Conservation (phyloP, 257 asterid species). For the Echium plantagineum region DNA sequence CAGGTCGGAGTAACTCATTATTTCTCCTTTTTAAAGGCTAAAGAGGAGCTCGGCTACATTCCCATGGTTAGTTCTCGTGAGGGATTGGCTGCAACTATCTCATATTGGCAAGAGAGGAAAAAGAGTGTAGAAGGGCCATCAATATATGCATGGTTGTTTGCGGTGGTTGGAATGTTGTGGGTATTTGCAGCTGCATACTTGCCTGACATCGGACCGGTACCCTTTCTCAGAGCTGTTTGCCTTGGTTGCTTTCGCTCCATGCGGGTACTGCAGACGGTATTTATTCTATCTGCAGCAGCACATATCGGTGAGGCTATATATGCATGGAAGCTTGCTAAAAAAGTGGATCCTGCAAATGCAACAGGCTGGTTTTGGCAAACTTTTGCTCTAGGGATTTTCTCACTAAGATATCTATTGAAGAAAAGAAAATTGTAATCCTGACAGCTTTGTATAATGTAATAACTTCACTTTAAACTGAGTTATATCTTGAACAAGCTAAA, state of each 20-base stretch:
- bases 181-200: conserved; percentile 63
- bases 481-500: too few relatives aligned
- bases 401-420: conserved; percentile 57
- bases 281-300: conserved; percentile 27
- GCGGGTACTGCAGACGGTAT: conserved; percentile 21
- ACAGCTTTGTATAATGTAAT: neutral
- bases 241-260: conserved; percentile 56
- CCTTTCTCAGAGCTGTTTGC: conserved; percentile 32
- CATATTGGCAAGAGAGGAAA: conserved; percentile 72
- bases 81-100: conserved; percentile 72
- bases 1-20: conserved; percentile 94
- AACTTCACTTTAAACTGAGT: too few relatives aligned
- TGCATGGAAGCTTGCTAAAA: conserved; percentile 81
- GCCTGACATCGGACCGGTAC: conserved; percentile 64
- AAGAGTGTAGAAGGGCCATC: conserved; percentile 72
- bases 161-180: conserved; percentile 41
- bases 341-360: conserved; percentile 74
- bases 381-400: conserved; percentile 52
- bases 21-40: conserved; percentile 82
- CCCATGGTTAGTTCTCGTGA: conserved; percentile 66
- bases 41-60: conserved; percentile 72
- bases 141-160: conserved; percentile 42
- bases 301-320: conserved; percentile 72
- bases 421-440: conserved; percentile 24
- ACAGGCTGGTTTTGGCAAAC: conserved; percentile 95